Evolutionary conservation across 768 basidiomycete species (phyloP), one percentile per base, ranked within the genome.

Genomic region (Lyophyllum semitale): DNA sequence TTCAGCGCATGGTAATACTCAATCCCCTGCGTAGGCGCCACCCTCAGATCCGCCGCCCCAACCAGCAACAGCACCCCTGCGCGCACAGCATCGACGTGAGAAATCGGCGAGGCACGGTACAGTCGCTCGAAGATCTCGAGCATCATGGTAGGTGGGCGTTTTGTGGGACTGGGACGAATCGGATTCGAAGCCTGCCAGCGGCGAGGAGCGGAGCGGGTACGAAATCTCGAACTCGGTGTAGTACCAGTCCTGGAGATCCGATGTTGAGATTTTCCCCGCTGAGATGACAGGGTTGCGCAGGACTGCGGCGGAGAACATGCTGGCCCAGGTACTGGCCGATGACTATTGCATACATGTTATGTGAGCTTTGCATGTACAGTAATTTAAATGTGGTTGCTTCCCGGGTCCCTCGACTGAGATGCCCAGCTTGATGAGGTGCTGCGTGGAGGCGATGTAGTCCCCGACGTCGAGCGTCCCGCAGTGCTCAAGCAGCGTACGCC

Each of bases 171-270:
- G 35, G 8, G 51, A 50, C 8, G n/a, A n/a, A n/a, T n/a, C n/a
- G n/a, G n/a, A n/a, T n/a, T n/a, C n/a, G n/a, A n/a, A n/a, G n/a
- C n/a, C n/a, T n/a, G 55, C 38, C 40, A 53, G 54, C 35, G 71
- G 65, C 7, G 72, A 70, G 13, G 76, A 68, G 13, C 66, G 66
- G 40, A 85, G 41, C 25, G 69, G 66, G 59, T 74, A 78, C 67
- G 58, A 60, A 29, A 82, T 58, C 65, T 82, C 69, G 56, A 75
- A 77, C 61, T 81, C 80, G 17, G 75, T 63, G 55, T 71, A 82
- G 48, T 76, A 79, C 88, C 88, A 91, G 61, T 90, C 88, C 8
- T 84, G 80, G 38, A 91, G 89, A 56, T 91, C 89, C 1, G 80
- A 81, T 0, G 71, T 71, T 0, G 79, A 68, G 26, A 84, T 68